Conservation (phyloP, 768 basidiomycete species). For the Boletus reticuloceps region DNA sequence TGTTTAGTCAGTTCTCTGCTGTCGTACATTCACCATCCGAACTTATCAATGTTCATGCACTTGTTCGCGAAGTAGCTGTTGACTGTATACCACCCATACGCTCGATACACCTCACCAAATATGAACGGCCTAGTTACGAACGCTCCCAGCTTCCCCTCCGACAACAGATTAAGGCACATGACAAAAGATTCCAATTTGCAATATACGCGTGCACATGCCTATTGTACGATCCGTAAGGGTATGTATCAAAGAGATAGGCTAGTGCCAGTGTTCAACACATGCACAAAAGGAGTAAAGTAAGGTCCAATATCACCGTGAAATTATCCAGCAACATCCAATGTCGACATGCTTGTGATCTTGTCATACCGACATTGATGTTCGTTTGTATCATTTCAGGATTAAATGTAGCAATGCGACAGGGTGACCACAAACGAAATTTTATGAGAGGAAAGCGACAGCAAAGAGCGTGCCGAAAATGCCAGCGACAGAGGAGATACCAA, state of each 20-base stretch:
- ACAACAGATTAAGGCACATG: too few relatives aligned
- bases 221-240: constrained; percentile 17
- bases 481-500: constrained; percentile 32
- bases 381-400: constrained; percentile 1
- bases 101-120: too few relatives aligned
- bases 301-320: constrained; percentile 13
- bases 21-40: too few relatives aligned
- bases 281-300: constrained; percentile 4
- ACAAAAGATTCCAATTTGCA: too few relatives aligned
- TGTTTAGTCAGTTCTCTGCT: too few relatives aligned
- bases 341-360: background rate
- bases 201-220: background rate
- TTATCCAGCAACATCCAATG: background rate
- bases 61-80: too few relatives aligned
- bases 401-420: background rate
- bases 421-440: constrained; percentile 1
- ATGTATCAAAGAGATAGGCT: constrained; percentile 18
- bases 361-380: background rate
- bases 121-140: too few relatives aligned
- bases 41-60: too few relatives aligned
- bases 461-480: constrained; percentile 35
- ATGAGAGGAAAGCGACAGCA: constrained; percentile 39
- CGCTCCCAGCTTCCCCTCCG: too few relatives aligned
- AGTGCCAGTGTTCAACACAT: constrained; percentile 25
- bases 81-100: too few relatives aligned